Percentiles rank a stretch among this genome's conserved stretches.
Conservation (phyloP, 345 rosid genomes). For the Hirschfeldia incana region DNA sequence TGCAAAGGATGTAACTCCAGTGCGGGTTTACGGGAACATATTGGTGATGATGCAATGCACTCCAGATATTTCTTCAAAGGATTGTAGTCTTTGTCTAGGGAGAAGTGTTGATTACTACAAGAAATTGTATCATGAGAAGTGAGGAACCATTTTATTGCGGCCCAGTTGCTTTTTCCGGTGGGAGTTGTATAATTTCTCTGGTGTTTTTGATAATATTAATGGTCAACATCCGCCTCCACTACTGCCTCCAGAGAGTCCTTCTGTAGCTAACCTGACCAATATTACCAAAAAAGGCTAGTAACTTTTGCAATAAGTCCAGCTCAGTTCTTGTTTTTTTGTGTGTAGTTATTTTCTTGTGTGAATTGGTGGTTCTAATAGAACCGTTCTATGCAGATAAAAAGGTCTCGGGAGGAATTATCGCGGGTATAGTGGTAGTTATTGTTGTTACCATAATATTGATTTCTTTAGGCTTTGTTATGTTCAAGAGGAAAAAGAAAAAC, state of each 20-base stretch:
- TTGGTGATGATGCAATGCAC: slow-evolving; percentile 26
- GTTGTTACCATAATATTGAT: slow-evolving; percentile 17
- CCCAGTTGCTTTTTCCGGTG: slow-evolving; percentile 42
- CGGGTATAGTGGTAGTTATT: not conserved
- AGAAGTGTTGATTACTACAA: not conserved
- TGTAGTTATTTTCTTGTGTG: not conserved
- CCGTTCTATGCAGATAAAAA: not conserved
- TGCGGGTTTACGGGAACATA: slow-evolving; percentile 3
- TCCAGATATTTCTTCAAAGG: slow-evolving; percentile 19
- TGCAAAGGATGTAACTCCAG: slow-evolving; percentile 3
- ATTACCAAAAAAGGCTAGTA: not conserved
- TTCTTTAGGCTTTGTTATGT: slow-evolving; percentile 9
- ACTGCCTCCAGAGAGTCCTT: not conserved
- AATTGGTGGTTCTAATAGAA: not conserved
- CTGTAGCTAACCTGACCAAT: not conserved
- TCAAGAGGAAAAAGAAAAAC: slow-evolving; percentile 12
- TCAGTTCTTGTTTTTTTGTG: not conserved
- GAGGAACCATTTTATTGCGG: slow-evolving; percentile 20
- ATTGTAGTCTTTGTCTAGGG: slow-evolving; percentile 26
- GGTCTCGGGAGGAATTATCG: not conserved
- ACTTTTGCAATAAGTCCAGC: not conserved
- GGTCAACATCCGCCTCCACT: not conserved
- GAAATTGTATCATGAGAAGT: slow-evolving; percentile 2
- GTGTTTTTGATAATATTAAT: slow-evolving; percentile 16
- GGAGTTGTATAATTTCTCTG: slow-evolving; percentile 30